phyloP scores from a whole-genome alignment of 2,329 filamentous ascomycete genomes.

The Aureobasidium subglaciale region DNA sequence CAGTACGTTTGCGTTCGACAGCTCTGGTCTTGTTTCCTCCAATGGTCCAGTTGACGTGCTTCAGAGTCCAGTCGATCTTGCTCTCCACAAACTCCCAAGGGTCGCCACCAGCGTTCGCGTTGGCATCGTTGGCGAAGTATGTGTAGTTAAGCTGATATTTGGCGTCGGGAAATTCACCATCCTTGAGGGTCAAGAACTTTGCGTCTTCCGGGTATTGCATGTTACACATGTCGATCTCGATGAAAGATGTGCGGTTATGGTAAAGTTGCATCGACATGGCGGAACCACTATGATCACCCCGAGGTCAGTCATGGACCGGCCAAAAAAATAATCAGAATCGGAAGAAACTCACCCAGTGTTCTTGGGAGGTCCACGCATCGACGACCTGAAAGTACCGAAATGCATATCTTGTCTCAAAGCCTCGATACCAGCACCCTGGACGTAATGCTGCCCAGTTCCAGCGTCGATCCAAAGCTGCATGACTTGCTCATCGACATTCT shows the following conservation, averaged over 20 bases:
- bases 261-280: slow-evolving; percentile 41
- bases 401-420: slow-evolving; percentile 41
- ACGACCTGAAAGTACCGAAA: slow-evolving; percentile 41
- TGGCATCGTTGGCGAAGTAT: not conserved
- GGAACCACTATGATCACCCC: slow-evolving; percentile 27
- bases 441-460: slow-evolving; percentile 30
- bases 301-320: not conserved
- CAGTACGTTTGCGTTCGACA: slow-evolving; percentile 27
- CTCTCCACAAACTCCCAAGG: slow-evolving; percentile 42
- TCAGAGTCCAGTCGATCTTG: slow-evolving; percentile 42
- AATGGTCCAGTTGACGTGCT: slow-evolving; percentile 38
- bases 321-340: not conserved
- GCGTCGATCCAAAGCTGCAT: slow-evolving; percentile 4
- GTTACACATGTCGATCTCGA: slow-evolving; percentile 41
- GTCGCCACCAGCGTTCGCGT: slow-evolving; percentile 26
- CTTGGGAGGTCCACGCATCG: slow-evolving; percentile 28
- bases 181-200: slow-evolving; percentile 34
- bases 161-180: slow-evolving; percentile 32
- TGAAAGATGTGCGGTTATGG: slow-evolving; percentile 39
- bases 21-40: slow-evolving; percentile 31
- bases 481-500: not conserved
- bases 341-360: slow-evolving; percentile 1
- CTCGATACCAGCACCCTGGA: slow-evolving; percentile 38
- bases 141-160: slow-evolving; percentile 38
- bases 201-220: slow-evolving; percentile 33